phyloP scores from a whole-genome alignment of 768 basidiomycete genomes.

The Serendipita sp. region DNA sequence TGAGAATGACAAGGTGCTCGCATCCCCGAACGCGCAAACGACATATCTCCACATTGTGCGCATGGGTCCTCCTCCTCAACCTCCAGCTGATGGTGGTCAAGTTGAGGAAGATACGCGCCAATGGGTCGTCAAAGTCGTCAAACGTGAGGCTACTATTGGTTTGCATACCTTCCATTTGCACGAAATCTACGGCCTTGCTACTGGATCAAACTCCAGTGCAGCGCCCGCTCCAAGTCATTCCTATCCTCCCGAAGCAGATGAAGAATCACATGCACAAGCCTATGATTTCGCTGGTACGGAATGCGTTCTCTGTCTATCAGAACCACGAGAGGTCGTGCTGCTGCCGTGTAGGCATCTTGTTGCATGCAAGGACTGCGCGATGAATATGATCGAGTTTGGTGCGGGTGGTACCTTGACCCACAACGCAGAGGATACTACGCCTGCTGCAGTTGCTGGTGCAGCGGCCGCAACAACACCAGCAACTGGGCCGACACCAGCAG shows the following conservation, averaged over 20 bases:
- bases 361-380: slow-evolving; percentile 85
- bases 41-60: slow-evolving; percentile 79
- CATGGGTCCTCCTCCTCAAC: slow-evolving; percentile 29
- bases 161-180: slow-evolving; percentile 88
- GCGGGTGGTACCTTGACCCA: slow-evolving; percentile 79
- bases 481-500: slow-evolving; percentile 13
- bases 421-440: slow-evolving; percentile 22
- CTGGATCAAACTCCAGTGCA: slow-evolving; percentile 21
- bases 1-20: slow-evolving; percentile 40
- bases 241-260: slow-evolving; percentile 35
- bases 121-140: slow-evolving; percentile 87
- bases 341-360: slow-evolving; percentile 88
- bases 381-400: slow-evolving; percentile 96
- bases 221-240: slow-evolving; percentile 25
- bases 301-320: slow-evolving; percentile 79
- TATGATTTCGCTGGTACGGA: slow-evolving; percentile 39
- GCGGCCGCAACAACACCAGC: slow-evolving; percentile 16
- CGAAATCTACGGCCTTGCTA: slow-evolving; percentile 83
- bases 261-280: slow-evolving; percentile 36
- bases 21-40: slow-evolving; percentile 64
- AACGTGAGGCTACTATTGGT: slow-evolving; percentile 85
- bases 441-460: slow-evolving; percentile 11
- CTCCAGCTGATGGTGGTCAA: slow-evolving; percentile 17
- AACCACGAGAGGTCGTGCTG: slow-evolving; percentile 79
- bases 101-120: slow-evolving; percentile 46